Conservation (phyloP, 306 rosid genomes). For the Ormosia semicastrata region DNA sequence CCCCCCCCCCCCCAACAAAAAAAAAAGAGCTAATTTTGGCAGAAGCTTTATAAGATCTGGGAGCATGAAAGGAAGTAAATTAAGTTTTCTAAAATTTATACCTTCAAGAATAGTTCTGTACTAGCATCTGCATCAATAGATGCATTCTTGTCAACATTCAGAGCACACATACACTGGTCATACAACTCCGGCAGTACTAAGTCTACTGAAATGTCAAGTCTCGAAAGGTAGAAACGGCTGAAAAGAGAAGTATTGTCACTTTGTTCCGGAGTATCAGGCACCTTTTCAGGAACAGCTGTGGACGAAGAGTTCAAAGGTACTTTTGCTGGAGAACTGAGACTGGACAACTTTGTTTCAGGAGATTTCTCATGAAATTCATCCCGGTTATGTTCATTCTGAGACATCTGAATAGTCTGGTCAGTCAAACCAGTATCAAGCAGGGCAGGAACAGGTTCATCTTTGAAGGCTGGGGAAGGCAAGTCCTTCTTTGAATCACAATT, state of each 20-base stretch:
- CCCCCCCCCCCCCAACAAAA: neutral
- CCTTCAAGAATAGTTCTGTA: constrained; percentile 55
- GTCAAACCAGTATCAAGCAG: constrained; percentile 49
- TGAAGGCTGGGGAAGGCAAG: constrained; percentile 64
- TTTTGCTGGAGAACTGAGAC: constrained; percentile 53
- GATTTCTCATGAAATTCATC: constrained; percentile 45
- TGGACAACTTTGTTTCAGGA: constrained; percentile 56
- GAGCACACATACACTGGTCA: constrained; percentile 59
- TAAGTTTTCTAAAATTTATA: constrained; percentile 28
- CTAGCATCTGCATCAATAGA: constrained; percentile 47
- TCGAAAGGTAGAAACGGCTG: constrained; percentile 77
- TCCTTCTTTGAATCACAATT: constrained; percentile 72
- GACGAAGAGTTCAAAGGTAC: constrained; percentile 42
- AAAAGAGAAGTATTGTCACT: constrained; percentile 47
- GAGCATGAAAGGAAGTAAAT: neutral
- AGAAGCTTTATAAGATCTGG: neutral
- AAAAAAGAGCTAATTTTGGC: neutral
- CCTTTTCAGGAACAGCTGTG: constrained; percentile 42
- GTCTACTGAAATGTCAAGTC: constrained; percentile 81
- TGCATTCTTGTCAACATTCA: constrained; percentile 46
- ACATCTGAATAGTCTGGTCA: constrained; percentile 50
- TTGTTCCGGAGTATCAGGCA: constrained; percentile 37
- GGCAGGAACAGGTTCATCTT: constrained; percentile 58
- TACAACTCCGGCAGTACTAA: constrained; percentile 66
- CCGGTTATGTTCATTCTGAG: constrained; percentile 52